Conservation (phyloP, 805 yeast species). For the Suhomyces sp. region DNA sequence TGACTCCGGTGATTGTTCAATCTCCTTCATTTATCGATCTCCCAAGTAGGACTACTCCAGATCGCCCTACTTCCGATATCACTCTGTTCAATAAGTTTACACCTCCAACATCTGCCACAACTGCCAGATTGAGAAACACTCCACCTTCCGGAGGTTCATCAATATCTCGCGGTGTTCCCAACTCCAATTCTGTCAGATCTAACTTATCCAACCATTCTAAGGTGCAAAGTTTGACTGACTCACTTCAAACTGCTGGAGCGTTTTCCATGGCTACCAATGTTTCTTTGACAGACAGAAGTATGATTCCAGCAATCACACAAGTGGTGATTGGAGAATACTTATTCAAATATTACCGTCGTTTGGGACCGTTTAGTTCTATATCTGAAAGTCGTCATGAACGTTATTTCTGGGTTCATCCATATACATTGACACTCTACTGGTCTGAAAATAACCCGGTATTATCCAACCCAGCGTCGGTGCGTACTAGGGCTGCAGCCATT, state of each 20-base stretch:
- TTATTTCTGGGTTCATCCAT: slow-evolving; percentile 96
- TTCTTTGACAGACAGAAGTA: slow-evolving; percentile 64
- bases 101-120: slow-evolving; percentile 19
- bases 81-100: slow-evolving; percentile 22
- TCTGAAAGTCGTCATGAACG: slow-evolving; percentile 85
- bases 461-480: slow-evolving; percentile 61
- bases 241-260: slow-evolving; percentile 32
- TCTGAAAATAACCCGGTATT: slow-evolving; percentile 75
- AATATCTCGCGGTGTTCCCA: slow-evolving; percentile 7
- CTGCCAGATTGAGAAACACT: slow-evolving; percentile 10
- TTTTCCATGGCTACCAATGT: slow-evolving; percentile 58
- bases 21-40: slow-evolving; percentile 14
- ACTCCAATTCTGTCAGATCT: slow-evolving; percentile 24
- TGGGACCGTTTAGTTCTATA: slow-evolving; percentile 71
- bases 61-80: slow-evolving; percentile 15
- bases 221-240: slow-evolving; percentile 28
- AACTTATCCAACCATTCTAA: slow-evolving; percentile 31
- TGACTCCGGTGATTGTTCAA: slow-evolving; percentile 22
- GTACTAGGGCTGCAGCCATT: slow-evolving; percentile 79
- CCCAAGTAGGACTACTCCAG: slow-evolving; percentile 14
- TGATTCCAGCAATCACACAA: slow-evolving; percentile 86
- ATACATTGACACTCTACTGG: slow-evolving; percentile 89
- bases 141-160: slow-evolving; percentile 10
- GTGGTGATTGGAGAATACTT: slow-evolving; percentile 91
- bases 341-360: slow-evolving; percentile 77